phyloP scores from a whole-genome alignment of 2,329 filamentous ascomycete species.

The Aspergillus flavus region DNA sequence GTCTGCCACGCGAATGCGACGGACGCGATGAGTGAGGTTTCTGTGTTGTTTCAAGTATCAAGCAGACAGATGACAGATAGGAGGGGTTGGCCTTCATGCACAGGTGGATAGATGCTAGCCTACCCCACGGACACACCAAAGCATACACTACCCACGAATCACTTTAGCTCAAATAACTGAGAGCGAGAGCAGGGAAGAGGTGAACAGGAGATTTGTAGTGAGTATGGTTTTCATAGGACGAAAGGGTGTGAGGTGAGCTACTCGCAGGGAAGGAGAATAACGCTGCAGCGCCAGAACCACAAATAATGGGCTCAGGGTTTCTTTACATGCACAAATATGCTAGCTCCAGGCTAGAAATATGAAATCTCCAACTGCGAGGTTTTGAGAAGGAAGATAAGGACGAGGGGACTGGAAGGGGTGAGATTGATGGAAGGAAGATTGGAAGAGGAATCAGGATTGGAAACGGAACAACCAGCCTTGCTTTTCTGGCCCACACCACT shows the following conservation, averaged over 20 bases:
- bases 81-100: constrained; percentile 8
- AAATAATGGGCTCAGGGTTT: neutral
- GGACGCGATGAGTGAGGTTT: constrained; percentile 10
- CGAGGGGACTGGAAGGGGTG: neutral
- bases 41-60: constrained; percentile 13
- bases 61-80: constrained; percentile 9
- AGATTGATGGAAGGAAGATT: neutral
- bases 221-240: neutral
- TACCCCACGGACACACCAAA: neutral
- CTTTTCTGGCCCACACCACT: constrained; percentile 2
- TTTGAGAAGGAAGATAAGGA: neutral
- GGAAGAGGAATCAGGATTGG: neutral
- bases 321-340: neutral
- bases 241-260: neutral
- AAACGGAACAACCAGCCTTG: constrained; percentile 1
- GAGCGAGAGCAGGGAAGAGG: neutral
- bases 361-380: neutral
- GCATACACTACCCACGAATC: neutral
- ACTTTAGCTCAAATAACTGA: neutral
- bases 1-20: neutral
- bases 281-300: neutral
- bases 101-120: neutral
- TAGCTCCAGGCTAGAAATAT: neutral
- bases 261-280: neutral
- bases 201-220: neutral